Evolutionary conservation across 2,329 filamentous ascomycete genomes (phyloP), one percentile per base, ranked within the genome.

Genomic region (Calonectria naviculata): DNA sequence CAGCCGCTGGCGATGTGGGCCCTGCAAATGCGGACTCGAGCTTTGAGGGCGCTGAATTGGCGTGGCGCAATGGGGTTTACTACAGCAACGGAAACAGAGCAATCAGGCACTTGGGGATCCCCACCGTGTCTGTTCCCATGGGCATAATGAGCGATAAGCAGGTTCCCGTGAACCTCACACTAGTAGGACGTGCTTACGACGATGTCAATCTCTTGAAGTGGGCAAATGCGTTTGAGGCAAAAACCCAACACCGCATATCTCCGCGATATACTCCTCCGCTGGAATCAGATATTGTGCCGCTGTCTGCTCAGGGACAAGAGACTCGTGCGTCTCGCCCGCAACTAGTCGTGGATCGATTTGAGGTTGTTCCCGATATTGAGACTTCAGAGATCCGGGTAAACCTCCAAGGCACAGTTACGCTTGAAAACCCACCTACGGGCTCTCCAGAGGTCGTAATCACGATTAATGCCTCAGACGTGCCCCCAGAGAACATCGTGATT

Each of bases 31-130:
- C 87, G 0, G 88, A 90, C 74, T 72, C 75, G 0, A 79, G 80
- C 42, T 67, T 75, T 0, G 65, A 63, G 1, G 70, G 69, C 0
- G 76, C 74, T 12, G 19, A 47, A 0, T 46, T 67, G 38, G 78
- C 76, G 4, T 74, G 77, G 70, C 69, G 69, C 0, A 77, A 90
- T 58, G 89, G 89, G 0, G 84, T 90, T 5, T 85, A 84, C 46
- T 90, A 89, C 69, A 85, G 84, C 0, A 88, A 90, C 66, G 88
- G 88, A 1, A 89, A 89, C 63, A 80, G 87, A 2, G 86, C 85
- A 0, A 80, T 91, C 1, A 81, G 88, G 13, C 88, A 90, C 65
- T 80, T 90, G 2, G 89, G 89, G 0, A 83, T 90, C 0, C 89
- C 89, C 0, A 88, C 86, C 0, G 83, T 90, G 2, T 87, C 84